Conservation (phyloP, 495 filamentous ascomycete genomes). For the Tuber borchii region DNA sequence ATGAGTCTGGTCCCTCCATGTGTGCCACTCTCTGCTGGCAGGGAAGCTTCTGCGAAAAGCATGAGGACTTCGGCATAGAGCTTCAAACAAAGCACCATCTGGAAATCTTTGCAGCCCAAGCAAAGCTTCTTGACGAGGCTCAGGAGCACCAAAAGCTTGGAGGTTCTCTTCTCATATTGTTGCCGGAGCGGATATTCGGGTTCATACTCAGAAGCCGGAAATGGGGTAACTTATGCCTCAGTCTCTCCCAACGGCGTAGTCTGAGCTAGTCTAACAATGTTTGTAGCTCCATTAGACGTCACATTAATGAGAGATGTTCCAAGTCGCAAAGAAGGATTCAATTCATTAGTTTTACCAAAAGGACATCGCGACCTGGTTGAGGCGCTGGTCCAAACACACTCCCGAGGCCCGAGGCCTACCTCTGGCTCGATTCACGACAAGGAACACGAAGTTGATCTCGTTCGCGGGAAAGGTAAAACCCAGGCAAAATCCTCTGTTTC, state of each 20-base stretch:
- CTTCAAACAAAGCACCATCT: constrained; percentile 1
- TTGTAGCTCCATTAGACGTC: constrained; percentile 5
- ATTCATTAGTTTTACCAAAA: constrained; percentile 13
- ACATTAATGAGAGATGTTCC: background rate
- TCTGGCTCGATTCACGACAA: background rate
- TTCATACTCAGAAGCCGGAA: constrained; percentile 10
- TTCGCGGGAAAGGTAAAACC: background rate
- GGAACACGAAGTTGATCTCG: background rate
- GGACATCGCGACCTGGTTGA: constrained; percentile 10
- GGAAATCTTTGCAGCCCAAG: background rate
- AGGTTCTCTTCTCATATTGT: background rate
- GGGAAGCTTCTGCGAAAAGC: background rate
- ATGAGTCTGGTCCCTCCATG: background rate
- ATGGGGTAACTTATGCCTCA: constrained; percentile 3
- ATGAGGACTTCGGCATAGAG: background rate
- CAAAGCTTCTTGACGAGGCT: background rate
- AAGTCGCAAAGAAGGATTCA: constrained; percentile 6
- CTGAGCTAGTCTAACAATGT: background rate
- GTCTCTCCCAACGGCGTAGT: background rate
- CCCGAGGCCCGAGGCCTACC: background rate
- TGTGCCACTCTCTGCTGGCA: background rate
- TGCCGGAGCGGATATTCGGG: background rate
- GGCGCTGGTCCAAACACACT: constrained; percentile 7
- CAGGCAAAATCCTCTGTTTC: background rate
- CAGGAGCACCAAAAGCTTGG: background rate